These are phyloP conservation scores for Lagerstroemia speciosa DNA, from an alignment of 345 rosid species.

Conservation along the genomic window DNA sequence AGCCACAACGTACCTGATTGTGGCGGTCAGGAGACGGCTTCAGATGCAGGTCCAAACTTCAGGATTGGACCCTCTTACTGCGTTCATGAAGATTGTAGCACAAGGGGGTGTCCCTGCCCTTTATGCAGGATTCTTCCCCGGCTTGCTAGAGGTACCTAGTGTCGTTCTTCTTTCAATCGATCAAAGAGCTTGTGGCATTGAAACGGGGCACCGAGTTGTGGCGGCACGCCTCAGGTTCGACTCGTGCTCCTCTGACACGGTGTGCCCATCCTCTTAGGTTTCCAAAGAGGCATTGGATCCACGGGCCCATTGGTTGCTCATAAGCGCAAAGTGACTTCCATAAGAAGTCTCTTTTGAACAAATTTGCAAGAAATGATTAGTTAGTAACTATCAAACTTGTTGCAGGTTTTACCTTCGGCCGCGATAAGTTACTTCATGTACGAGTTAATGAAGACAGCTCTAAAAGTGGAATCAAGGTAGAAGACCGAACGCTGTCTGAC, in stretches of 20 bases:
- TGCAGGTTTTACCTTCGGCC: conserved; percentile 89
- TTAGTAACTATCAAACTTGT: not conserved
- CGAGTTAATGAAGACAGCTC: conserved; percentile 85
- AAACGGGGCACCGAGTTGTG: not conserved
- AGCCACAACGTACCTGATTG: conserved; percentile 91
- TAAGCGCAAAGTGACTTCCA: not conserved
- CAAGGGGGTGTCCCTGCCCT: conserved; percentile 86
- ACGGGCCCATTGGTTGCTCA: not conserved
- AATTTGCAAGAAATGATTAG: not conserved
- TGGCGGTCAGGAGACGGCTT: conserved; percentile 87
- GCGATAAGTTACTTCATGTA: conserved; percentile 80
- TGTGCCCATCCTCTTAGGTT: not conserved
- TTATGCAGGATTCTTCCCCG: conserved; percentile 72
- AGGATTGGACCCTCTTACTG: conserved; percentile 54
- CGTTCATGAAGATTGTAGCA: conserved; percentile 56
- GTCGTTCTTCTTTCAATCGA: not conserved
- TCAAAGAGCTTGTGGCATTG: not conserved
- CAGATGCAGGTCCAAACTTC: conserved; percentile 71
- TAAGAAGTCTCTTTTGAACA: not conserved
- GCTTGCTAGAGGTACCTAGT: conserved; percentile 71
- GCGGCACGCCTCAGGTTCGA: not conserved
- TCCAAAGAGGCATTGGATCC: not conserved
- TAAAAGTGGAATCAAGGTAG: conserved; percentile 57
- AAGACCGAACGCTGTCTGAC: not conserved
- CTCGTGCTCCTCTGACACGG: not conserved